phyloP scores from a whole-genome alignment of 2,329 filamentous ascomycete species.

The Alternaria burnsii region DNA sequence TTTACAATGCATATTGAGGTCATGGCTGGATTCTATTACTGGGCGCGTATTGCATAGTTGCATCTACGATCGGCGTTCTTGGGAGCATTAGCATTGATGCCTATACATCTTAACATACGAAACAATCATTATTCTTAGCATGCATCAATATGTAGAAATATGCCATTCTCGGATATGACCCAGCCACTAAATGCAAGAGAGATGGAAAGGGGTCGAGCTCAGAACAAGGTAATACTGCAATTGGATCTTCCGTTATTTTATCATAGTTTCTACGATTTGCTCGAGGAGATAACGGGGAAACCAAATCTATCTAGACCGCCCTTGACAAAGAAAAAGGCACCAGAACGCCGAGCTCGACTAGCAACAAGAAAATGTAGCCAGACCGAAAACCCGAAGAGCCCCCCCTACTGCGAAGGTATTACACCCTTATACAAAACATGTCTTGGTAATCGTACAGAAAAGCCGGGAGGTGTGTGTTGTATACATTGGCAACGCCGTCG shows the following conservation, averaged over 20 bases:
- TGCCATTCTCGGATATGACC: not conserved
- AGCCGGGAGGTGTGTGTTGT: conserved; percentile 8
- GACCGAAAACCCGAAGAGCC: conserved; percentile 5
- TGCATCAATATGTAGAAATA: not conserved
- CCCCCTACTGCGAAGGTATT: conserved; percentile 7
- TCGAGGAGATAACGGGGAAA: not conserved
- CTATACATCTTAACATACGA: not conserved
- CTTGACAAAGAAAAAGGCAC: not conserved
- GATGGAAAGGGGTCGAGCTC: too few relatives aligned
- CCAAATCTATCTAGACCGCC: not conserved
- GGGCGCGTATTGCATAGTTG: not conserved
- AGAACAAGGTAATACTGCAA: not conserved
- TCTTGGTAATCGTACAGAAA: conserved; percentile 16
- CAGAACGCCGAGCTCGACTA: conserved; percentile 20
- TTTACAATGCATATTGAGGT: not conserved
- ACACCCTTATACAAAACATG: conserved; percentile 18
- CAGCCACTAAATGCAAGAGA: not conserved
- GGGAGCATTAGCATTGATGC: not conserved
- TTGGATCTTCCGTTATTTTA: conserved; percentile 1
- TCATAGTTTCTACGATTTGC: not conserved
- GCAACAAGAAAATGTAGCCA: conserved; percentile 9
- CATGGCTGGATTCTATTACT: not conserved
- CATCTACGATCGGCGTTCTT: not conserved
- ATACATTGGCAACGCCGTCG: conserved; percentile 3
- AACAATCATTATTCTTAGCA: not conserved